Evolutionary conservation across 495 filamentous ascomycete species (phyloP).

Genomic region (Haplographium delicatum): DNA sequence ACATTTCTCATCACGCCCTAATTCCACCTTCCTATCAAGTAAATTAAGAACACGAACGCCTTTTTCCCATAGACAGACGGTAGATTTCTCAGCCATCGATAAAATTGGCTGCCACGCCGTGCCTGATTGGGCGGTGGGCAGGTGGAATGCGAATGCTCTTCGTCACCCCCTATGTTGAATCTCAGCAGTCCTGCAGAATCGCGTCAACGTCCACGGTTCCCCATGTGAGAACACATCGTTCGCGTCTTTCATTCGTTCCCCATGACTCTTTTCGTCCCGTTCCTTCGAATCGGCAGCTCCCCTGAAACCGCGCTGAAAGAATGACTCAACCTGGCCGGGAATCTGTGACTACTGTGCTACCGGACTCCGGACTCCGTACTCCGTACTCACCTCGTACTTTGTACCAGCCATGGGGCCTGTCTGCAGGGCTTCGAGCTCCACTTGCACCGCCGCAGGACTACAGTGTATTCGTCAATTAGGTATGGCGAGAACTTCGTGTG

Average conservation of each 20-base stretch:
- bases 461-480: not conserved
- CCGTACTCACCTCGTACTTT: not conserved
- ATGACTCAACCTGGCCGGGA: too few relatives aligned
- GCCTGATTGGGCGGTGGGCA: too few relatives aligned
- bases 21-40: not conserved
- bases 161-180: not conserved
- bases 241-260: not conserved
- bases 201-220: too few relatives aligned
- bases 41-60: not conserved
- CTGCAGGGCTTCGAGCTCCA: too few relatives aligned
- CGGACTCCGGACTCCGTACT: too few relatives aligned
- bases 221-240: too few relatives aligned
- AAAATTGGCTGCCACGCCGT: too few relatives aligned
- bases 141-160: too few relatives aligned
- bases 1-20: too few relatives aligned
- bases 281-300: slow-evolving; percentile 5
- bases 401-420: not conserved
- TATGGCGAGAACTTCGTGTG: not conserved
- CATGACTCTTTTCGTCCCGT: slow-evolving; percentile 5
- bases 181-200: not conserved
- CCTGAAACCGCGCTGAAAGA: not conserved
- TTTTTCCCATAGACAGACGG: not conserved
- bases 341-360: too few relatives aligned
- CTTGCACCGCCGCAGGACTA: not conserved
- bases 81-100: too few relatives aligned